Evolutionary conservation across 2,329 filamentous ascomycete genomes (phyloP).

Genomic region (Taxawa tesnikishii): DNA sequence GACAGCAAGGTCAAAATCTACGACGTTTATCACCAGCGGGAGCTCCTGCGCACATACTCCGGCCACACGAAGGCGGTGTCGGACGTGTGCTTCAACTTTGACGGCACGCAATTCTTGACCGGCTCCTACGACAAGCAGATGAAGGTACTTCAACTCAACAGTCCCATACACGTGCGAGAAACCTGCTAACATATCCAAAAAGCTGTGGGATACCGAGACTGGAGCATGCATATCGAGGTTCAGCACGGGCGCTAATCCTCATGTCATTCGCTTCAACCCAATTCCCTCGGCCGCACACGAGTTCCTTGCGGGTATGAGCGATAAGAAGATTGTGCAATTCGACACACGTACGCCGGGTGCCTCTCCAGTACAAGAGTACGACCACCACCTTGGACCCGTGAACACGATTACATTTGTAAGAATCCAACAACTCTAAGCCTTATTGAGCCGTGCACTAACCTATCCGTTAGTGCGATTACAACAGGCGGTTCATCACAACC

Average conservation of each 20-base stretch:
- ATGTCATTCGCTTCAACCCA: conserved; percentile 90
- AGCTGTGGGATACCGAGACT: conserved; percentile 91
- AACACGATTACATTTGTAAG: conserved; percentile 97
- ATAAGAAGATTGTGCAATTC: conserved; percentile 98
- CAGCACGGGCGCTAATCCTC: conserved; percentile 86
- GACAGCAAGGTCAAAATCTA: conserved; percentile 88
- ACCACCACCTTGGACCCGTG: conserved; percentile 93
- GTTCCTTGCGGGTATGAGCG: conserved; percentile 92
- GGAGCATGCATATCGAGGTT: conserved; percentile 80
- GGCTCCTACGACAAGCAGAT: conserved; percentile 91
- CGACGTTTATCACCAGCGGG: conserved; percentile 83
- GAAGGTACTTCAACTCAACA: conserved; percentile 47
- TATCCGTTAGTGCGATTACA: conserved; percentile 90
- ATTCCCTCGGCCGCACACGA: conserved; percentile 65
- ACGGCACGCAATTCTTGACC: conserved; percentile 76
- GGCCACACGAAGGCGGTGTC: conserved; percentile 86
- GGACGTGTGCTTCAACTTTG: conserved; percentile 74
- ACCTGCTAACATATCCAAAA: conserved; percentile 1
- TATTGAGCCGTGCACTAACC: too few relatives aligned
- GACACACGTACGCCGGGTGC: conserved; percentile 62
- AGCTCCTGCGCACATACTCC: conserved; percentile 80
- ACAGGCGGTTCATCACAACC: conserved; percentile 92
- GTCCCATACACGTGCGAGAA: neutral
- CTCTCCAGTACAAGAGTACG: conserved; percentile 81
- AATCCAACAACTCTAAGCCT: too few relatives aligned